Base-by-base conservation (phyloP, 768 basidiomycete species). In the Trametes coccinea region DNA sequence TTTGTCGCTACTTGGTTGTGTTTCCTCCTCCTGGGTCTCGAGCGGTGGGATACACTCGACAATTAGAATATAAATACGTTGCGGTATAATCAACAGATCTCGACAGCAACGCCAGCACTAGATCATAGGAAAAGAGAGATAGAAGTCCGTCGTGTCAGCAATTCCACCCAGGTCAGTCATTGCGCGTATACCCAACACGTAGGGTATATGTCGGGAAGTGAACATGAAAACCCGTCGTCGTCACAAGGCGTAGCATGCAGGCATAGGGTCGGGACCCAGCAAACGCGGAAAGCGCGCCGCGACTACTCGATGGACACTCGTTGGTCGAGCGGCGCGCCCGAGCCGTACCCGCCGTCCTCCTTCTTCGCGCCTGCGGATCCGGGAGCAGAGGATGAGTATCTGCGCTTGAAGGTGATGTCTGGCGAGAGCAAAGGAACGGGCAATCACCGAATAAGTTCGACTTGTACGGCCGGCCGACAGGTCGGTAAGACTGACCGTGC, bases 281-380 rank as follows among this genome's bases (percentile, higher is more conserved):
- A 43, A 8, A 43, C 40, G 41, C n/a, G 49, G 3, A 14, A 22
- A 11, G 22, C 30, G 48, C 48, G 10, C 27, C 40, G 47, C 17
- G 43, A 30, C 79, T 70, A 93, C 72, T 93, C 91, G 63, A 93
- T 93, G 31, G 90, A 92, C 73, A 92, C 84, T 62, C 91, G 82
- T 62, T 79, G 83, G 39, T 77, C 80, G 47, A 90, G 71, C 3
- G 82, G 79, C 41, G 76, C 70, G n/a, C 88, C 88, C 49, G 77
- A 80, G 37, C 72, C 62, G 68, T 85, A 85, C 63, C 79, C 76
- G 56, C 75, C 77, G 67, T 83, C 77, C 40, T 67, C 70, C 82
- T 80, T 84, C 48, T 76, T 64, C 17, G 46, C 63, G 71, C 76
- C 70, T 77, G 74, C 14, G 66, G 70, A 59, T 54, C 66, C 49